Base-by-base conservation (phyloP, 2,329 filamentous ascomycete species). In the Lachnellula hyalina region DNA sequence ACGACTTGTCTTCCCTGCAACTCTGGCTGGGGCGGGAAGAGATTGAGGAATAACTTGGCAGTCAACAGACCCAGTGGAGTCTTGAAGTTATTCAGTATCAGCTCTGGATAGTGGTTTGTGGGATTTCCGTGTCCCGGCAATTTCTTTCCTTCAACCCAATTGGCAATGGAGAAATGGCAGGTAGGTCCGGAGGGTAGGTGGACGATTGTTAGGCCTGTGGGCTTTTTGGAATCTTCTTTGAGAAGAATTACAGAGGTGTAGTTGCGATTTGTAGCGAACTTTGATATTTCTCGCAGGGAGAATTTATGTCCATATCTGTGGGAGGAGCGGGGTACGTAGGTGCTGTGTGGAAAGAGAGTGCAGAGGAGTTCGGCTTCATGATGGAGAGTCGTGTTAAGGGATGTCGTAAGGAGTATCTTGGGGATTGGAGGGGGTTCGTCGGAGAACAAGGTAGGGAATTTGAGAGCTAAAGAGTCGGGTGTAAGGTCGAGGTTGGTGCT, bases 1-100 rank as follows among this genome's bases (percentile, higher is more conserved):
- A 96, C 84, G 1, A 96, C 92, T 67, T 96, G 92, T 23, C 93
- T 79, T 4, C 93, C 93, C 62, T 87, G 80, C 5, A 97, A 77
- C 65, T 97, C 90, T 0, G 94, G 93, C 44, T 84, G 82, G 0
- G 86, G 82, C 0, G 93, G 94, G 72, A 90, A 94, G 28, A 95
- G 72, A 0, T 81, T 84, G 60, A 87, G 82, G 75, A 99, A 94
- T 1, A 96, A 76, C 66, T 90, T 86, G 8, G 92, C 93, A 0
- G 92, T 90, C 40, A 97, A 76, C 9, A 96, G 77, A 73, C 94
- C 94, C 1, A 99, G 79, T 0, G 93, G 90, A 0, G 94, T 99
- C 66, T 89, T 87, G 78, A 99, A 99, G 70, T 94, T 93, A 73
- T 97, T 97, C 50, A 96, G 79, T 36, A 96, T 80, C 28, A 96